A percentile compares a stretch with the other conserved stretches of the same genome.
Conservation (phyloP, 2,329 filamentous ascomycete species). For the Kalmusia sp. region DNA sequence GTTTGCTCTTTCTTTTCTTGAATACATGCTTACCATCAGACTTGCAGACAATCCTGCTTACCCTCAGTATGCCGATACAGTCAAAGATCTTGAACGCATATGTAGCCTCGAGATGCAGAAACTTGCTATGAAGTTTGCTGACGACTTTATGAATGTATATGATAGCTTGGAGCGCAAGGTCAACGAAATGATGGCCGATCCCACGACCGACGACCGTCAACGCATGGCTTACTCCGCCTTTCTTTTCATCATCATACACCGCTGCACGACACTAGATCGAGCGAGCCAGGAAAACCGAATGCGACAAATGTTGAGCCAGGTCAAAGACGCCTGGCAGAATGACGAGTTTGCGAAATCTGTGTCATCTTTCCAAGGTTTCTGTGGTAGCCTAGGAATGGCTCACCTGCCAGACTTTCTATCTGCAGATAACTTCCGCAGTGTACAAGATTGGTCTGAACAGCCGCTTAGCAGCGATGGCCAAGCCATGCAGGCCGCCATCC, state of each 20-base stretch:
- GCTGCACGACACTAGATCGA: conserved; percentile 76
- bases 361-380: conserved; percentile 80
- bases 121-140: conserved; percentile 87
- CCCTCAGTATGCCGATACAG: conserved; percentile 80
- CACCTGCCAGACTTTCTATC: conserved; percentile 82
- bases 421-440: conserved; percentile 73
- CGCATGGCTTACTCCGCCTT: conserved; percentile 88
- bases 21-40: conserved; percentile 87
- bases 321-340: conserved; percentile 81
- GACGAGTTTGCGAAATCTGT: conserved; percentile 71
- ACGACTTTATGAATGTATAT: conserved; percentile 88
- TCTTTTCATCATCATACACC: conserved; percentile 92
- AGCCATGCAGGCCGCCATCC: conserved; percentile 78
- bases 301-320: conserved; percentile 78
- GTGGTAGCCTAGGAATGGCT: conserved; percentile 77
- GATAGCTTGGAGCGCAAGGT: conserved; percentile 85
- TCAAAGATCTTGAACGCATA: conserved; percentile 85
- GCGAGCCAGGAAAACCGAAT: conserved; percentile 75
- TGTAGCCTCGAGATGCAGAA: conserved; percentile 88
- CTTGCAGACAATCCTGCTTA: conserved; percentile 75
- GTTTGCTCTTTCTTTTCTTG: conserved; percentile 88
- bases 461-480: conserved; percentile 81
- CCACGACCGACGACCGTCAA: conserved; percentile 79
- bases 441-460: conserved; percentile 83
- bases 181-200: conserved; percentile 76